A percentile compares a stretch with the other conserved stretches of the same genome.
Evolutionary conservation across 2,329 filamentous ascomycete species (phyloP).

Genomic region (Dendryphion nanum): DNA sequence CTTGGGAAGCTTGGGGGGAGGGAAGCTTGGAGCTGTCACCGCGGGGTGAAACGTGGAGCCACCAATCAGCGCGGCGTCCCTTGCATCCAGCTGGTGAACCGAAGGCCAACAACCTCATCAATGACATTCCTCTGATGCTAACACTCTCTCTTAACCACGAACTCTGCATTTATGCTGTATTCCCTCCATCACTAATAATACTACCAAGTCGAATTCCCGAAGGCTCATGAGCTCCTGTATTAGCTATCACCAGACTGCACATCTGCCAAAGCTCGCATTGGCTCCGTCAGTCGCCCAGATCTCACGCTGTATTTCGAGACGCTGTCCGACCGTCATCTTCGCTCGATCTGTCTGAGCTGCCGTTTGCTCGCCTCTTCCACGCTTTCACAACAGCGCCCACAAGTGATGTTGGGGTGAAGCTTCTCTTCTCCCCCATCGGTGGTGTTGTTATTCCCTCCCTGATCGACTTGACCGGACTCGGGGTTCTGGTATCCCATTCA

Average conservation of each 20-base stretch:
- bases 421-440: constrained; percentile 12
- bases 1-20: too few species aligned
- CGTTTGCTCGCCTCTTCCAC: constrained; percentile 22
- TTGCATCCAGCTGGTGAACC: too few species aligned
- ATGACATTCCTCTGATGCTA: background rate
- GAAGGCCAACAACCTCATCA: too few species aligned
- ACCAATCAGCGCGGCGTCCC: constrained; percentile 26
- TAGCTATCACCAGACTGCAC: too few species aligned
- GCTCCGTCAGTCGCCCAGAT: too few species aligned
- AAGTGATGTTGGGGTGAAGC: constrained; percentile 15
- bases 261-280: too few species aligned
- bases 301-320: constrained; percentile 10
- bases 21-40: constrained; percentile 19
- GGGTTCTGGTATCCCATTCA: constrained; percentile 25
- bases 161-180: too few species aligned
- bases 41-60: constrained; percentile 8
- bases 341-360: constrained; percentile 8
- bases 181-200: too few species aligned
- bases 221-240: too few species aligned
- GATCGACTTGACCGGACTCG: constrained; percentile 25
- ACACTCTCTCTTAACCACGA: background rate
- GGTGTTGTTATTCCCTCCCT: constrained; percentile 21
- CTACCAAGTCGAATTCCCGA: too few species aligned
- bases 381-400: constrained; percentile 18
- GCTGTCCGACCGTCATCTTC: constrained; percentile 5